Conservation (phyloP, 345 rosid species). For the Aurinia saxatilis region DNA sequence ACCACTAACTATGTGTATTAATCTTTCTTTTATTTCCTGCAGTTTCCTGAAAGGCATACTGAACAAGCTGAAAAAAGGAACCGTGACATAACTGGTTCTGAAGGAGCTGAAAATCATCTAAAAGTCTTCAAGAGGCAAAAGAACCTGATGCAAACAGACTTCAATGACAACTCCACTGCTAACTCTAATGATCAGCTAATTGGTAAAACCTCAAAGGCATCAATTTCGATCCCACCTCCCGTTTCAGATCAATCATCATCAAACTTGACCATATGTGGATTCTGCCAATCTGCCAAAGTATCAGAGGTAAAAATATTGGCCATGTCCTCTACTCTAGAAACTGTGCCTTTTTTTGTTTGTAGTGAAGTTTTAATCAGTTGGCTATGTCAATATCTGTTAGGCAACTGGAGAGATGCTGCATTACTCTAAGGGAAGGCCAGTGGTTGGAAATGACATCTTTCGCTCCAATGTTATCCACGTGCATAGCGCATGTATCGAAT, state of each 20-base stretch:
- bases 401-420: slow-evolving; percentile 72
- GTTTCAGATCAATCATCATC: slow-evolving; percentile 11
- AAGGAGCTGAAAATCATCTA: slow-evolving; percentile 28
- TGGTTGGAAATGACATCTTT: slow-evolving; percentile 43
- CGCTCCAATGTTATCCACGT: slow-evolving; percentile 53
- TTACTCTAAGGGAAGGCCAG: slow-evolving; percentile 42
- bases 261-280: slow-evolving; percentile 43
- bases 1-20: not conserved
- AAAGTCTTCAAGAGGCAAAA: slow-evolving; percentile 49
- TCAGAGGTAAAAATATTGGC: slow-evolving; percentile 42
- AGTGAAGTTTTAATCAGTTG: not conserved
- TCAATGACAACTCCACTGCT: not conserved
- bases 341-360: not conserved
- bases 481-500: slow-evolving; percentile 66
- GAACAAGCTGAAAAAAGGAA: slow-evolving; percentile 27
- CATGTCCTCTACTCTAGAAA: not conserved
- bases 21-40: slow-evolving; percentile 26
- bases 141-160: slow-evolving; percentile 29
- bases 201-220: slow-evolving; percentile 15
- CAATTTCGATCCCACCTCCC: slow-evolving; percentile 15
- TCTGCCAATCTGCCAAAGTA: slow-evolving; percentile 54
- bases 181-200: slow-evolving; percentile 15
- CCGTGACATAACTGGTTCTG: slow-evolving; percentile 28
- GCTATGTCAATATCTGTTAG: slow-evolving; percentile 26
- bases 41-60: slow-evolving; percentile 24